Base-by-base conservation (phyloP, 1,139 yeast genomes). In the Tardiomyces digboiensis region DNA sequence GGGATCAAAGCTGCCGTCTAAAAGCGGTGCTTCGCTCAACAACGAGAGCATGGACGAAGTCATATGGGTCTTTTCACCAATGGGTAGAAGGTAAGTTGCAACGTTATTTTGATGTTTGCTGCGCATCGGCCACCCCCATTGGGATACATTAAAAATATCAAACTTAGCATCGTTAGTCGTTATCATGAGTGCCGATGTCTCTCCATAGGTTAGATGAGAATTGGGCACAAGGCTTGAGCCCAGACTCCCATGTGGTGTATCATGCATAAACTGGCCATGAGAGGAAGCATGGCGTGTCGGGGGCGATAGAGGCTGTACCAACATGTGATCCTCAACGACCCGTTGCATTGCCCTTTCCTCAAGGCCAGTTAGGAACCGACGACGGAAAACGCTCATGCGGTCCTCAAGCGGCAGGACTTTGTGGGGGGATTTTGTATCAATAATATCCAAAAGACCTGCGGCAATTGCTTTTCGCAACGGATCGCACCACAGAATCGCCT, bases 401-500 rank as follows among this genome's bases (percentile, higher is more conserved):
- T 70, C 63, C 0, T 58, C 54, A 36, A 83, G 62, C 0, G 78
- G 61, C 38, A 66, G 64, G 0, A 89, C 81, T 59, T 14, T 62
- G 48, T 93, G 87, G 0, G 79, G 68, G 0, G 67, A 54, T 0
- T 53, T 49, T 22, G 61, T 59, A 54, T 85, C 83, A 2, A 76
- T 74, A 14, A 83, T 70, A 38, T 76, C 82, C 40, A 85, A 65
- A 22, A 93, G 58, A 0, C 79, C 66, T 40, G 70, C 68, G 12
- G 86, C 82, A 2, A 91, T 53, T 7, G 73, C 75, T 39, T 73
- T 70, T 45, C 98, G 73, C 37, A 88, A 66, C 60, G 91, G 97
- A 48, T 81, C 84, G 64, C 99, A 93, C 99, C 99, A 93, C 1
- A 91, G 95, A 44, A 93, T 81, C 0, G 98, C 97, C 53, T 88